Conservation (phyloP, 768 basidiomycete genomes). For the Lactifluus rugatus region DNA sequence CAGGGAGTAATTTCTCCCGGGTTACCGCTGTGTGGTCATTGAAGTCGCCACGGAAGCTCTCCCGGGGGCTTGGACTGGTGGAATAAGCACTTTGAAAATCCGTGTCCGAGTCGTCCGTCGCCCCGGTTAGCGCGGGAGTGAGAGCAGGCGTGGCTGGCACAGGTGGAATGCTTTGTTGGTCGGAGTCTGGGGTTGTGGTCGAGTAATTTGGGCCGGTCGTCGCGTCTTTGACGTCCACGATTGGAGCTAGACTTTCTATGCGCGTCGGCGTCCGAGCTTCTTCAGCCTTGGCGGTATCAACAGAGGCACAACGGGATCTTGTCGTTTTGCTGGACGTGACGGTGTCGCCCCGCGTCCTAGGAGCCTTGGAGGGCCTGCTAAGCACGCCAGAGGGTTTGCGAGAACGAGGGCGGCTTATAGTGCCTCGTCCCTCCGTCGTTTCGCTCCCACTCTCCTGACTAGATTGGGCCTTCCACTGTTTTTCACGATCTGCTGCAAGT, state of each 20-base stretch:
- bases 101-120: slow-evolving; percentile 22
- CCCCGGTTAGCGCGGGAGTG: slow-evolving; percentile 20
- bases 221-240: background rate
- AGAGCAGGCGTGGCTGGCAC: slow-evolving; percentile 20
- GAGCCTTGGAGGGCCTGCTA: background rate
- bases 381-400: slow-evolving; percentile 27
- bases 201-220: background rate
- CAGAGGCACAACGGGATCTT: slow-evolving; percentile 27
- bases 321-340: slow-evolving; percentile 35
- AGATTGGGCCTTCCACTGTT: slow-evolving; percentile 31
- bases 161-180: background rate
- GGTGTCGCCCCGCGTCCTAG: slow-evolving; percentile 42
- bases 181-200: background rate
- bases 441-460: slow-evolving; percentile 48
- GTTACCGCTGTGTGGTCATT: slow-evolving; percentile 18
- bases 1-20: slow-evolving; percentile 24
- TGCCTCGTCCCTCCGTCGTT: slow-evolving; percentile 29
- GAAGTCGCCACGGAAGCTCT: slow-evolving; percentile 45
- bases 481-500: slow-evolving; percentile 46
- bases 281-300: slow-evolving; percentile 26
- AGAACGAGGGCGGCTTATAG: slow-evolving; percentile 24
- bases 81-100: slow-evolving; percentile 87
- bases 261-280: slow-evolving; percentile 6
- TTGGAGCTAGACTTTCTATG: background rate
- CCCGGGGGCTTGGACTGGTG: slow-evolving; percentile 46